Conservation (phyloP, 2,329 filamentous ascomycete genomes). For the Penicillium corylophilum region DNA sequence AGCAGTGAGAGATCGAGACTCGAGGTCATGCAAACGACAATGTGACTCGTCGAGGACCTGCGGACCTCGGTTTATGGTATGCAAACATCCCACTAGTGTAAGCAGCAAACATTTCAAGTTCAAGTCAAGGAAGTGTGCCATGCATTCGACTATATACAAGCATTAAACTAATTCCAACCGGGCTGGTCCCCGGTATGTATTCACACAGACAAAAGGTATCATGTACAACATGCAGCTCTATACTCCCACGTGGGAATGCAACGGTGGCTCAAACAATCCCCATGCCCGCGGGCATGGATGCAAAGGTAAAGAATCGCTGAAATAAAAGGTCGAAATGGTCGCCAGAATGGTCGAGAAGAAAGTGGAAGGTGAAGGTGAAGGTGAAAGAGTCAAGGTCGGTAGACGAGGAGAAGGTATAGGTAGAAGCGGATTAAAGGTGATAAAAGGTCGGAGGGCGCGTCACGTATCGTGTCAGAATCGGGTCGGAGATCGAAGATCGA, state of each 20-base stretch:
- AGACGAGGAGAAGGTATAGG: too few species aligned
- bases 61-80: neutral
- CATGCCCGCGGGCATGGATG: constrained; percentile 21
- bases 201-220: constrained; percentile 30
- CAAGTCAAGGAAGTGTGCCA: neutral
- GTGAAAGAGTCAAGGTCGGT: too few species aligned
- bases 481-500: constrained; percentile 3
- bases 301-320: constrained; percentile 22
- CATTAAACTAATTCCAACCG: neutral
- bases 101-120: constrained; percentile 1
- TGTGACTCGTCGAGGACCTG: neutral
- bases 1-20: neutral
- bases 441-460: constrained; percentile 13
- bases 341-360: constrained; percentile 4
- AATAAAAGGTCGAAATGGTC: neutral
- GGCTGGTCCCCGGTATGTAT: constrained; percentile 1
- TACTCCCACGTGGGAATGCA: constrained; percentile 31
- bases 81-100: neutral
- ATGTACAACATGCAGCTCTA: constrained; percentile 37
- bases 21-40: neutral
- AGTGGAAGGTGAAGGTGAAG: neutral
- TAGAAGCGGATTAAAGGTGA: constrained; percentile 1
- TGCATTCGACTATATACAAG: constrained; percentile 11
- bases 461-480: constrained; percentile 16
- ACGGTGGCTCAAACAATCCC: constrained; percentile 16